Base-by-base conservation (phyloP, 1,284 basidiomycete species). In the Pseudozyma pruni region DNA sequence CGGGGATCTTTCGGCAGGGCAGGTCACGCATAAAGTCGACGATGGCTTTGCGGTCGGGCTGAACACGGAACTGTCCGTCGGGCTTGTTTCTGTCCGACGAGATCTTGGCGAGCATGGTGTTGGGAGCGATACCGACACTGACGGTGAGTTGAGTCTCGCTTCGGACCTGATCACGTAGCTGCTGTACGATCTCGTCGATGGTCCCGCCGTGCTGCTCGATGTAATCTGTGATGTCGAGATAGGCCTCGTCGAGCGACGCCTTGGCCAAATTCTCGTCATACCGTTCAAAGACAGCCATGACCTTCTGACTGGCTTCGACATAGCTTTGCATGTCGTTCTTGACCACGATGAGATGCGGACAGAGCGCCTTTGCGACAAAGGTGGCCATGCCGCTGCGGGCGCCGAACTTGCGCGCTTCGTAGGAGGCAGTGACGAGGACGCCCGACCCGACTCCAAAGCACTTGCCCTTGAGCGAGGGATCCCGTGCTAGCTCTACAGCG, bases 351-450 rank as follows among this genome's bases (percentile, higher is more conserved):
- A 98, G 87, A 9, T 94, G 88, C 1, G 94, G 94, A 80, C 94
- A 98, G 9, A 98, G 87, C 77, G 93, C 94, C 84, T 90, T 90
- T 14, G 94, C 95, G 38, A 98, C 90, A 81, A 94, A 94, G 42
- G 88, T 91, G 87, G 76, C 79, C 80, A 82, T 83, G n/a, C 77
- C 79, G 11, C 63, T 68, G n/a, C 79, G 71, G 8, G 95, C 94
- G 10, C 89, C 94, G 79, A 95, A 97, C 0, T 54, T 43, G 11
- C 79, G 57, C 27, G 79, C 79, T 55, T 79, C 78, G 48, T 80
- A 80, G 23, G 67, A 72, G 10, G 75, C 75, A 19, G 79, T 80
- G 43, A 79, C 72, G n/a, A 80, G 62, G 6, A 80, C 72, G 23
- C 76, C 75, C 2, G 68, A 59, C n/a, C 79, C 78, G 1, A 80